Evolutionary conservation across 2,329 filamentous ascomycete species (phyloP).

Genomic region (Diatrype stigma): DNA sequence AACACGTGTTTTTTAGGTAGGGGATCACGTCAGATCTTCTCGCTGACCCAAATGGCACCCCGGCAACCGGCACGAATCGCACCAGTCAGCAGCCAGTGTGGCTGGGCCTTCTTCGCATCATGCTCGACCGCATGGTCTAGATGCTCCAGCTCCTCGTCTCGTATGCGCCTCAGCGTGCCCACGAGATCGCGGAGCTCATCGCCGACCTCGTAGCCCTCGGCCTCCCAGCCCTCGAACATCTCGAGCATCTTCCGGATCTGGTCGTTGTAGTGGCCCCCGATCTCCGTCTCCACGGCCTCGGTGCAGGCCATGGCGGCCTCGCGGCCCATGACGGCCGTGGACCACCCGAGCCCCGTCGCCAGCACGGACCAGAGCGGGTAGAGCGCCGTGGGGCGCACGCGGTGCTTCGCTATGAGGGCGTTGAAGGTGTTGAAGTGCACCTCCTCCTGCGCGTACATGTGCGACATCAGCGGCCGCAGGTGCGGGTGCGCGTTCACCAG

Average conservation of each 20-base stretch:
- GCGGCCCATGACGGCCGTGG: conserved; percentile 80
- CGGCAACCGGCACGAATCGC: conserved; percentile 87
- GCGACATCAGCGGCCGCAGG: conserved; percentile 83
- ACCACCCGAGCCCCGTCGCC: conserved; percentile 80
- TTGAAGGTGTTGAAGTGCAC: conserved; percentile 87
- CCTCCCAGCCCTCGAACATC: conserved; percentile 74
- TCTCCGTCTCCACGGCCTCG: conserved; percentile 97
- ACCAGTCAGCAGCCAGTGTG: conserved; percentile 83
- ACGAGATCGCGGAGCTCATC: conserved; percentile 72
- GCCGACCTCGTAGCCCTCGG: conserved; percentile 73
- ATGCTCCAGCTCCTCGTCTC: conserved; percentile 96
- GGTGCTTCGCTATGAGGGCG: conserved; percentile 73
- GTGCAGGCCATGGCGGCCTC: conserved; percentile 99
- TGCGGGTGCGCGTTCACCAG: conserved; percentile 77
- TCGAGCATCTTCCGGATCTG: conserved; percentile 79
- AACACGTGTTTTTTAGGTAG: too few relatives aligned
- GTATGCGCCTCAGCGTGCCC: conserved; percentile 70
- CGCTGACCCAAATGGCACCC: conserved; percentile 88
- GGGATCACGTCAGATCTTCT: conserved; percentile 59
- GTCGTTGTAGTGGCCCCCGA: conserved; percentile 90
- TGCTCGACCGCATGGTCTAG: conserved; percentile 92
- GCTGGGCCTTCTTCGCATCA: conserved; percentile 83
- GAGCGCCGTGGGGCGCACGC: conserved; percentile 86
- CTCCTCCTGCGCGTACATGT: conserved; percentile 98
- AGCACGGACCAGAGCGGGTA: conserved; percentile 85